Evolutionary conservation across 305 asterid species (phyloP).

Genomic region (Solanum hybrid): DNA sequence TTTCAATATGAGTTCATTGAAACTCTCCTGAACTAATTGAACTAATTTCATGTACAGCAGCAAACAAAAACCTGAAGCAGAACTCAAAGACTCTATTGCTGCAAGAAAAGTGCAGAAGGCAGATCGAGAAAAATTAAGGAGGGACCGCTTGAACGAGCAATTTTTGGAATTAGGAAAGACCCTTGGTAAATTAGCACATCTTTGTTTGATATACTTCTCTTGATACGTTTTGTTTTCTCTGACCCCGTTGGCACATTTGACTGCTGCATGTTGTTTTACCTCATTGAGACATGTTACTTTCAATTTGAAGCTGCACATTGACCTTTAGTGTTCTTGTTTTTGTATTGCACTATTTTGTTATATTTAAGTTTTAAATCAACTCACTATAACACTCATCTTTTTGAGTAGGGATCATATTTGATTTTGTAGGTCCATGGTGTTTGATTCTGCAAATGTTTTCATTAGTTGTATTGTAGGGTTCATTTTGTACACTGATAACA

Average conservation of each 20-base stretch:
- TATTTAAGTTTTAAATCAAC: neutral
- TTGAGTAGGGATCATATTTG: neutral
- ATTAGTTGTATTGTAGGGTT: neutral
- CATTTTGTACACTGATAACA: neutral
- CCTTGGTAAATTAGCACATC: slow-evolving; percentile 46
- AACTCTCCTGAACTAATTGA: neutral
- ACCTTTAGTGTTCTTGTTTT: neutral
- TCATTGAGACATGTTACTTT: neutral
- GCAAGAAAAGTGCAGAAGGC: slow-evolving; percentile 94
- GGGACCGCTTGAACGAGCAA: slow-evolving; percentile 95
- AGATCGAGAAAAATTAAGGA: slow-evolving; percentile 90
- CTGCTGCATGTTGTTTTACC: neutral
- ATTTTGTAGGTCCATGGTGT: neutral
- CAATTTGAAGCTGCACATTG: neutral
- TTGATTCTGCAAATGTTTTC: neutral
- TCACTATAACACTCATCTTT: neutral
- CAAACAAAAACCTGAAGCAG: slow-evolving; percentile 58
- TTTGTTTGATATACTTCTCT: neutral
- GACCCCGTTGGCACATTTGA: neutral
- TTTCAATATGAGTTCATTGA: neutral
- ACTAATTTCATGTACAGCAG: neutral
- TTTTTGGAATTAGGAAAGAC: slow-evolving; percentile 75
- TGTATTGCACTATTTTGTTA: neutral
- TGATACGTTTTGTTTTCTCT: neutral
- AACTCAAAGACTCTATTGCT: slow-evolving; percentile 43